phyloP scores from a whole-genome alignment of 148 eudicot genomes.

The Chenopodium quinoa region DNA sequence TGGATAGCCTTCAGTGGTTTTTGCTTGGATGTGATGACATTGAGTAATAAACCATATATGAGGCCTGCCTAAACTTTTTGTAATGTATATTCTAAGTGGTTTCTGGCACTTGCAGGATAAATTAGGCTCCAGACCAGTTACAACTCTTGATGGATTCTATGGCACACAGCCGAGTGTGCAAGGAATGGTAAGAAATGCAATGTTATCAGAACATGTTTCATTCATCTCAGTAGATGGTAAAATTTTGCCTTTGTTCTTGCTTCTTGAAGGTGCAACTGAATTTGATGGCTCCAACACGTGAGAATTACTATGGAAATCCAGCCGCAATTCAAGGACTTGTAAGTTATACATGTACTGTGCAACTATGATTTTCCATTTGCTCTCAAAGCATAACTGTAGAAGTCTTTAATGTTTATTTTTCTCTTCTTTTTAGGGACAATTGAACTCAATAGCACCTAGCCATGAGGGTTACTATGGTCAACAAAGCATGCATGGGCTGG shows the following conservation, averaged over 20 bases:
- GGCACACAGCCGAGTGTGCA: slow-evolving; percentile 66
- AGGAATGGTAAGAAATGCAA: slow-evolving; percentile 71
- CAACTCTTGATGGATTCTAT: slow-evolving; percentile 73
- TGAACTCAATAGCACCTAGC: slow-evolving; percentile 72
- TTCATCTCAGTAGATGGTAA: not conserved
- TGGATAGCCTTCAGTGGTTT: not conserved
- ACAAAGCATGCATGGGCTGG: slow-evolving; percentile 77
- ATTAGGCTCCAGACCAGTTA: slow-evolving; percentile 56
- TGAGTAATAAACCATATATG: not conserved
- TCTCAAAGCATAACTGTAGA: not conserved
- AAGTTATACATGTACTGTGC: slow-evolving; percentile 20
- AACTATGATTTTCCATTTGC: slow-evolving; percentile 6
- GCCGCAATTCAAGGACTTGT: slow-evolving; percentile 87
- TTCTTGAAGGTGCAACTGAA: slow-evolving; percentile 72
- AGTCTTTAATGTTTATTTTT: slow-evolving; percentile 2
- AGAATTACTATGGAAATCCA: slow-evolving; percentile 71
- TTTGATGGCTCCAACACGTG: slow-evolving; percentile 85
- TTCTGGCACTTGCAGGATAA: slow-evolving; percentile 60
- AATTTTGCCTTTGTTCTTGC: slow-evolving; percentile 7
- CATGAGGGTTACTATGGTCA: slow-evolving; percentile 81
- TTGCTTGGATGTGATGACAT: not conserved
- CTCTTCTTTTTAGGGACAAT: slow-evolving; percentile 56
- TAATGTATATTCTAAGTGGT: not conserved
- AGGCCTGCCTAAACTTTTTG: not conserved
- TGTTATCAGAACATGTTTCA: not conserved